Evolutionary conservation across 306 rosid genomes (phyloP), one percentile per base, ranked within the genome.

Genomic region (Erythrophleum fordii): DNA sequence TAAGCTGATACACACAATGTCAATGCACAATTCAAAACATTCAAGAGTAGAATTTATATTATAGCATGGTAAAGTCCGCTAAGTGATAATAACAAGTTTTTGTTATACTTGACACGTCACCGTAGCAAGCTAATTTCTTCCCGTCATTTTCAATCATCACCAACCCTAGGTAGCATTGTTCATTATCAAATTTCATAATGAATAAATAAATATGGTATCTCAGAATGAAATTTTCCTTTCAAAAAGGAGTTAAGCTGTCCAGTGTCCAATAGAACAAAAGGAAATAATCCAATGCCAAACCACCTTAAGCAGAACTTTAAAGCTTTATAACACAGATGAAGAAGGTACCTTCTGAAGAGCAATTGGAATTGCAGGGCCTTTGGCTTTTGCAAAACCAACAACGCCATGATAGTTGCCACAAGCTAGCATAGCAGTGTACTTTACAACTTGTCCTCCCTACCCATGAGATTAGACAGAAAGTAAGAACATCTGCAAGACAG

Each of bases 351-450:
- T 95, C 72, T 90, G 95, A 72, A 95, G 89, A 71, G 99, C 99
- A 72, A 88, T 83, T 11, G 94, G 93, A 29, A 90, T 83, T 29
- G 94, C 89, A 59, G 99, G 97, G 80, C 97, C 97, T 86, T 93
- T 95, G 78, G 97, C 99, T 89, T 89, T 95, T 22, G 99, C 97
- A 82, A 85, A 95, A 80, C 97, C 97, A 55, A 93, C 82, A 88
- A 91, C 89, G 39, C 99, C 99, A 5, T 93, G 89, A 85, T 90
- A 95, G 84, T 95, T 95, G 80, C 99, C 99, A 84, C 97, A 95
- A 67, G 95, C 97, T 82, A 95, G 61, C 78, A 95, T 86, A 65
- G 97, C 99, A 83, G 92, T 71, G 85, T 87, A 95, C 84, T 93
- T 93, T 23, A 87, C 76, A 81, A 95, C 93, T 89, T 92, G 97